Evolutionary conservation across 2,329 filamentous ascomycete genomes (phyloP), one percentile per base, ranked within the genome.

Genomic region (Lomentospora prolificans): DNA sequence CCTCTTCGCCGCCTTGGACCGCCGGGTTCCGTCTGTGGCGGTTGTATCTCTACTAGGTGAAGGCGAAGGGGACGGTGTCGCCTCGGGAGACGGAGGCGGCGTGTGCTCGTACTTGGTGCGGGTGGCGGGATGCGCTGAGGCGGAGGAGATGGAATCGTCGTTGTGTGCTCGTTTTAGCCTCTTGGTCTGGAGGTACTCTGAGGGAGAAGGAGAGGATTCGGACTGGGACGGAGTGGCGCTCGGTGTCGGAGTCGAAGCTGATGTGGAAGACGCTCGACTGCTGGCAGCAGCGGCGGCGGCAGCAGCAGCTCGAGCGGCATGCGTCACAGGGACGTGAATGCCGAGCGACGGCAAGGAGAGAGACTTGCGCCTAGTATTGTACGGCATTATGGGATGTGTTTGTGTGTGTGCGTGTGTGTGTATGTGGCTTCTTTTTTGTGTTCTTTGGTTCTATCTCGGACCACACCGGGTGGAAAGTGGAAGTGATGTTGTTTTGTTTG

Each of bases 291-390:
- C 25, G 55, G 59, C 58, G 48, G 86, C 70, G 65, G 73, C 66
- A 67, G 76, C 66, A 69, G 76, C 73, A 72, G 75, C 73, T 72
- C 82, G 76, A 60, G 81, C 73, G 65, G 83, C 79, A 65, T 84
- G 75, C 64, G 79, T 76, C 65, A 86, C 81, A 61, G 88, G 85
- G 61, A 96, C 78, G 65, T 94, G 89, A 64, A 97, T 96, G 69
- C 94, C 94, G 65, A 97, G 81, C 62, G 90, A 95, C 58, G 90
- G 88, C 66, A 97, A 78, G 60, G 91, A 96, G 62, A 99, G 77
- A 67, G 90, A 96, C 78, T 97, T 97, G 72, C 91, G 86, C 73
- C 92, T 88, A 63, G 92, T 97, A 73, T 96, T 96, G 79, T 96
- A 96, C 67, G 87, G 87, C 90, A 96, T 96, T 59, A 52, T 63